Evolutionary conservation across 129 eudicot species (phyloP).

Genomic region (Deinandra increscens): DNA sequence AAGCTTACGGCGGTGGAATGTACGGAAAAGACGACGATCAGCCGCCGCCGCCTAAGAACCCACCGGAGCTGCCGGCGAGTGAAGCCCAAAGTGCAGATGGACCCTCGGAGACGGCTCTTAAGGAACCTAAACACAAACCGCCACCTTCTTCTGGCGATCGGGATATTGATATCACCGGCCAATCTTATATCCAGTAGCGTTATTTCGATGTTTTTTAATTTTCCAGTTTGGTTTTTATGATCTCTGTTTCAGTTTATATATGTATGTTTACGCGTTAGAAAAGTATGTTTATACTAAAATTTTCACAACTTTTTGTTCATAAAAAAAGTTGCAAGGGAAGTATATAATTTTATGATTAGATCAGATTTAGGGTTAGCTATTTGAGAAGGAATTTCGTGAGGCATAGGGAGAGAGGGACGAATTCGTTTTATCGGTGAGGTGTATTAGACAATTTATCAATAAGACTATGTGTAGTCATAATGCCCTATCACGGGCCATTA

Average conservation of each 20-base stretch:
- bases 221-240: neutral
- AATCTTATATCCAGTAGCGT: constrained; percentile 65
- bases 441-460: no score
- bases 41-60: constrained; percentile 19
- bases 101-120: constrained; percentile 36
- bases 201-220: neutral
- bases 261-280: no score
- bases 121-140: constrained; percentile 41
- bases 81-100: constrained; percentile 78
- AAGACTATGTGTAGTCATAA: no score
- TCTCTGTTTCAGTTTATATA: neutral
- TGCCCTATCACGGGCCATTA: no score
- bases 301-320: no score
- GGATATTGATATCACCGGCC: constrained; percentile 71
- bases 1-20: constrained; percentile 82
- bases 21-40: constrained; percentile 46
- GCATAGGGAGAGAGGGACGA: no score
- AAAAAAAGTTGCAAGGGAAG: no score
- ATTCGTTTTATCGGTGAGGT: no score
- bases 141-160: constrained; percentile 75
- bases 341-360: no score
- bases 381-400: no score
- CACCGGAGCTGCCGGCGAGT: constrained; percentile 40
- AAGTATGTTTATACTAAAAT: no score
- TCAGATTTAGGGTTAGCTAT: no score